phyloP scores from a whole-genome alignment of 257 asterid genomes.

The Mentha longifolia region DNA sequence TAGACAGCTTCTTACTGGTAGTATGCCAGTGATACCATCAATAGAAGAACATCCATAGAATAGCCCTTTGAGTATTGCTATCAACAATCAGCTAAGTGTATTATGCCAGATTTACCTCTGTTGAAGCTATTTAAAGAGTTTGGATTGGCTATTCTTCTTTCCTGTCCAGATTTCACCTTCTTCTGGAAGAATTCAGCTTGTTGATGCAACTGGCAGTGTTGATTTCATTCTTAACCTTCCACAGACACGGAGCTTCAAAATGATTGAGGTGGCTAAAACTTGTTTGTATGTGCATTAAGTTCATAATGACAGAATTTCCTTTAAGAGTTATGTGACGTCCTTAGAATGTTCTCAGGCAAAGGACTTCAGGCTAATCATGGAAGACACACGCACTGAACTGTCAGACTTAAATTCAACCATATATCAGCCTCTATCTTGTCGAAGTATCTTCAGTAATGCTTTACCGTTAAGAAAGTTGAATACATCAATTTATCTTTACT shows the following conservation, averaged over 20 bases:
- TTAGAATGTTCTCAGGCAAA: slow-evolving; percentile 53
- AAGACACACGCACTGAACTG: slow-evolving; percentile 56
- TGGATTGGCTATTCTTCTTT: slow-evolving; percentile 33
- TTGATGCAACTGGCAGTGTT: slow-evolving; percentile 86
- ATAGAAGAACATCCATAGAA: slow-evolving; percentile 3
- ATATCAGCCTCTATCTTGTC: slow-evolving; percentile 64
- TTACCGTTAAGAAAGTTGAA: slow-evolving; percentile 42
- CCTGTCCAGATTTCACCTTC: slow-evolving; percentile 65
- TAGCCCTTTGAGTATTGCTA: background rate
- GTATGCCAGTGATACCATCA: slow-evolving; percentile 2
- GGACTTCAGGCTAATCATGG: slow-evolving; percentile 58
- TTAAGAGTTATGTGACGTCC: slow-evolving; percentile 16
- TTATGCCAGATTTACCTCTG: slow-evolving; percentile 12
- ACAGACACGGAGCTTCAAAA: slow-evolving; percentile 51
- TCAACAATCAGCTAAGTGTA: slow-evolving; percentile 1
- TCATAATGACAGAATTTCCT: background rate
- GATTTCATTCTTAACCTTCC: slow-evolving; percentile 69
- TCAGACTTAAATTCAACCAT: slow-evolving; percentile 42
- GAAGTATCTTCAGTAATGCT: slow-evolving; percentile 57
- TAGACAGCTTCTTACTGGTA: slow-evolving; percentile 18
- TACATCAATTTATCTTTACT: slow-evolving; percentile 52
- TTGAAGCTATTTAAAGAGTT: slow-evolving; percentile 1
- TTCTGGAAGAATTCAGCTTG: slow-evolving; percentile 87
- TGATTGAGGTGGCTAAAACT: slow-evolving; percentile 61
- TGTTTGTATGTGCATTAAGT: slow-evolving; percentile 19